Percentiles rank a stretch among this genome's conserved stretches.
phyloP scores from a whole-genome alignment of 306 rosid genomes.

The Cicer cuneatum region DNA sequence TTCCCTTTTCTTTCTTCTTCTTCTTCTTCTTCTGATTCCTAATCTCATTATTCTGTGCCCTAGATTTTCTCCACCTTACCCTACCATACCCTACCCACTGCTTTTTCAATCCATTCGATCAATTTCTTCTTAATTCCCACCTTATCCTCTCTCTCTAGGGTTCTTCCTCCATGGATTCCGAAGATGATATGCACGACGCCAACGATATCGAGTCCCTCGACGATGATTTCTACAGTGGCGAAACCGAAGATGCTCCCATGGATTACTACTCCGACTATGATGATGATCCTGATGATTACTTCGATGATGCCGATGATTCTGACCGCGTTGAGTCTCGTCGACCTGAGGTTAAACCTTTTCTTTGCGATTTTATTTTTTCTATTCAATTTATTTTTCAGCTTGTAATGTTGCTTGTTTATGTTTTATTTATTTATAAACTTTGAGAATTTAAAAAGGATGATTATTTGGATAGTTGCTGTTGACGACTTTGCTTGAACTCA shows the following conservation, averaged over 20 bases:
- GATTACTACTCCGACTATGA: constrained; percentile 64
- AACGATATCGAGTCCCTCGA: constrained; percentile 73
- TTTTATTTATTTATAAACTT: neutral
- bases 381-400: constrained; percentile 25
- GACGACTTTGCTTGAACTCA: constrained; percentile 19
- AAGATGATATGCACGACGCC: constrained; percentile 75
- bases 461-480: neutral
- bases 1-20: neutral
- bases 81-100: neutral
- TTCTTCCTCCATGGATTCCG: constrained; percentile 55
- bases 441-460: neutral
- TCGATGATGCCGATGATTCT: constrained; percentile 60
- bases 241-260: constrained; percentile 67
- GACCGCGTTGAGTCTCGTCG: constrained; percentile 63
- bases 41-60: constrained; percentile 39
- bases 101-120: constrained; percentile 27
- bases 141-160: constrained; percentile 18
- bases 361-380: neutral
- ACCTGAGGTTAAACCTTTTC: constrained; percentile 56
- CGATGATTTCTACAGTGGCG: constrained; percentile 90
- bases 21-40: neutral
- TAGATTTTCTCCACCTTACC: constrained; percentile 41
- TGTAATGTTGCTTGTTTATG: neutral
- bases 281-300: constrained; percentile 55
- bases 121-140: neutral